Base-by-base conservation (phyloP, 2,329 filamentous ascomycete species). In the Aspergillus fischeri region DNA sequence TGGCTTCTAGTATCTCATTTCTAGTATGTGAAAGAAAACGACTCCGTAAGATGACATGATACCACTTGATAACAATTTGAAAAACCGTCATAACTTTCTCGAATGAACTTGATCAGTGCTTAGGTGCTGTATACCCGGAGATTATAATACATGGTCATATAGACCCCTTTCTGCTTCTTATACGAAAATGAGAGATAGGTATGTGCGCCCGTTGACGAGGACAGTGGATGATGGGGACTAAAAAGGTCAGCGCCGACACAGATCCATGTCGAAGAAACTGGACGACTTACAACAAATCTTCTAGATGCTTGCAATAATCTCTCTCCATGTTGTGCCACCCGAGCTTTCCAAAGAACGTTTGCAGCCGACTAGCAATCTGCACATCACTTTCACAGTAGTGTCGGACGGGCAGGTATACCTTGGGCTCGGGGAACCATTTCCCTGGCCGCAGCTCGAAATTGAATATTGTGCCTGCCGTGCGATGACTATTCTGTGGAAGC, bases 351-450 rank as follows among this genome's bases (percentile, higher is more conserved):
- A 45, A 45, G 42, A 45, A 45, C 2, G 21, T n/a, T 21, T 45
- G 42, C 2, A 45, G 7, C 20, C 42, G 42, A 45, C n/a, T 21
- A 20, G 42, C 42, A 45, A 45, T 21, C 42, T 45, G 42, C 17
- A 25, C 3, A 21, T 56, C 54, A 52, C 42, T 56, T 8, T 41
- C 9, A 3, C 41, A 50, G 54, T 56, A 56, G 32, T 56, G 54
- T 17, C 49, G 49, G 10, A 56, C 54, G 6, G 54, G 54, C 45
- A 56, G 45, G 42, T 56, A 56, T 42, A 56, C 49, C 29, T 56
- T 52, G 11, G 54, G 32, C 20, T 56, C 54, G 4, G 54, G 54
- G 10, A 52, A 35, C 24, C 17, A 42, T 20, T 56, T 51, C 2
- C 54, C 49, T 20, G 29, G 29, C 24, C 38, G 32, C 14, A 56